Base-by-base conservation (phyloP, 73 alveolate species). In the Tetrahymena elliotti region DNA sequence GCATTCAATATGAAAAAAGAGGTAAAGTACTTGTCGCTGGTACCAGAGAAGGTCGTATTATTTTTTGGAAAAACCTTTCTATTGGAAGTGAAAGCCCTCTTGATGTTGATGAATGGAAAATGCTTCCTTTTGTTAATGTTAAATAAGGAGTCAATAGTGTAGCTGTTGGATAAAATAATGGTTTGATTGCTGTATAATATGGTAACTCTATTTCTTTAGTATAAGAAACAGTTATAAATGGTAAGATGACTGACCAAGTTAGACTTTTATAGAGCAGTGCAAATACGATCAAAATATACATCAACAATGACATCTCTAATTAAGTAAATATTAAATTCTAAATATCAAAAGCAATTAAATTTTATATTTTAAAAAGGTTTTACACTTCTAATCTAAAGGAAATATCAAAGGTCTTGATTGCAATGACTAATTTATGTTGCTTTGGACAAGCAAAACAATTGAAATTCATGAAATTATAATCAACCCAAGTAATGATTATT, bases 51-150 rank as follows among this genome's bases (percentile, higher is more conserved):
- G 99, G 99, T 33, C 95, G 98, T 94, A 97, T 97, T 11, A 98
- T 98, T 54, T 98, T 99, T 99, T 99, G 99, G 99, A 99, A 98
- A 95, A 98, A 99, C 97, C 98, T 97, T 93, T 94, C 97, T 33
- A 97, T 98, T 94, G 97, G 98, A 27, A 98, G 98, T 96, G 99
- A 97, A 88, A 96, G 98, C 40, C 99, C 99, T 6, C 94, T 93
- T 84, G 95, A 96, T 35, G 92, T 98, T 35, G 99, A 99, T 37
- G 99, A 99, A 38, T 99, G 99, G 99, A 99, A 99, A 52, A 99
- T 99, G 47, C 96, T 98, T 84, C 98, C 99, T 38, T 97, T 97
- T 94, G 95, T 99, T 54, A 53, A 95, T 88, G 96, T 94, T 3
- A 96, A 95, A 16, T 94, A 95, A 83, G 96, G 98, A 33, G 93